Evolutionary conservation across 2,329 filamentous ascomycete genomes (phyloP).

Genomic region (Epichloe brachyelytri): DNA sequence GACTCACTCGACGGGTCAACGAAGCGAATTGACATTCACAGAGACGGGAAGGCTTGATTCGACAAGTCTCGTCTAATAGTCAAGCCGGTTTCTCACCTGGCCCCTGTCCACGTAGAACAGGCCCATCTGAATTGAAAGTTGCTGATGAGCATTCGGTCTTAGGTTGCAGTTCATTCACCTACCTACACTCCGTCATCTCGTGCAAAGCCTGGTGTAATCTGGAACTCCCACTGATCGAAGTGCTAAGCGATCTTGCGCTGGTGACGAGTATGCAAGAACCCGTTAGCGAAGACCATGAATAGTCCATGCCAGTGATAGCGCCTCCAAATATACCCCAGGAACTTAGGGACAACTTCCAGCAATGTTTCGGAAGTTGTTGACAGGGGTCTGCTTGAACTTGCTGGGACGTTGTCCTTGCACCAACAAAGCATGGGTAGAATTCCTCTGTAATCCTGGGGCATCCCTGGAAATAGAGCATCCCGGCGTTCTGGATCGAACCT

Average conservation of each 20-base stretch:
- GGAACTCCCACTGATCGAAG: neutral
- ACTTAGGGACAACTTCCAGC: neutral
- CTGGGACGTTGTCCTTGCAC: neutral
- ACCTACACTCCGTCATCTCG: no score
- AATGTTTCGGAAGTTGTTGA: neutral
- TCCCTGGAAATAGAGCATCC: neutral
- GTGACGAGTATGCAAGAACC: neutral
- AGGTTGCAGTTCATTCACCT: neutral
- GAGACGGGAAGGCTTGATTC: neutral
- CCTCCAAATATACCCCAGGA: neutral
- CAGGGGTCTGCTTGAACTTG: neutral
- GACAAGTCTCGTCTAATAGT: neutral
- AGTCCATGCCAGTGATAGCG: neutral
- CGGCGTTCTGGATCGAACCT: neutral
- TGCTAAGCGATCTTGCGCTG: constrained; percentile 1
- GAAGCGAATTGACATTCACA: neutral
- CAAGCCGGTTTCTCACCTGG: neutral
- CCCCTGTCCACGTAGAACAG: neutral
- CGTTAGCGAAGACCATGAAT: neutral
- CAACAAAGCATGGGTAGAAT: neutral
- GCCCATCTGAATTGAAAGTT: neutral
- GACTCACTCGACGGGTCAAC: neutral
- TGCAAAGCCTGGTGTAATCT: neutral
- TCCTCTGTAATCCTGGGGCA: neutral
- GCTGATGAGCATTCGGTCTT: neutral